A percentile compares a stretch with the other conserved stretches of the same genome.
phyloP scores from a whole-genome alignment of 345 rosid species.

The Pugionium cornutum region DNA sequence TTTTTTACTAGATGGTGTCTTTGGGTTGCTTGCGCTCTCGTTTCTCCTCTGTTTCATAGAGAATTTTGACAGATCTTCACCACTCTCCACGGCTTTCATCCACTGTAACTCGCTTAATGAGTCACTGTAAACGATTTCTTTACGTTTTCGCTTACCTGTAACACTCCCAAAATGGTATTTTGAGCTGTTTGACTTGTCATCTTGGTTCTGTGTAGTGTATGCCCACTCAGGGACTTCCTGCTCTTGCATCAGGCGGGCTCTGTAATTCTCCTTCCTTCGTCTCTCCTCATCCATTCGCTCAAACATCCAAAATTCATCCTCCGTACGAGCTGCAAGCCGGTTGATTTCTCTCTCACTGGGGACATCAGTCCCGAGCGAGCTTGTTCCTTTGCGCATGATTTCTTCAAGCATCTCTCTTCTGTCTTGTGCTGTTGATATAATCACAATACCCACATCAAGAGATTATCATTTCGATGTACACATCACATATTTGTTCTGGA shows the following conservation, averaged over 20 bases:
- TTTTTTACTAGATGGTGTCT: conserved; percentile 34
- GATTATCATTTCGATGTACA: conserved; percentile 2
- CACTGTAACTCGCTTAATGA: conserved; percentile 80
- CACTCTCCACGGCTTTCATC: conserved; percentile 94
- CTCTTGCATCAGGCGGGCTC: conserved; percentile 90
- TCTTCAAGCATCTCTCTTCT: conserved; percentile 92
- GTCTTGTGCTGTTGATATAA: conserved; percentile 77
- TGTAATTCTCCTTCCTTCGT: conserved; percentile 76
- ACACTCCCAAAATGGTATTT: conserved; percentile 50
- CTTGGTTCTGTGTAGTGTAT: conserved; percentile 56
- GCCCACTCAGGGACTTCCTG: conserved; percentile 99
- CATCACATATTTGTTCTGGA: background rate
- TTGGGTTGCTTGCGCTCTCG: conserved; percentile 27
- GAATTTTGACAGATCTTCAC: conserved; percentile 55
- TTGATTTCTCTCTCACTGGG: conserved; percentile 99
- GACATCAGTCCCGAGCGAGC: conserved; percentile 91
- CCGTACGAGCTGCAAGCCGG: conserved; percentile 87
- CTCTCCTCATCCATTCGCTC: conserved; percentile 97
- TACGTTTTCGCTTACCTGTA: conserved; percentile 79
- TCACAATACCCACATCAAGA: conserved; percentile 27
- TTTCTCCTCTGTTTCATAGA: conserved; percentile 51
- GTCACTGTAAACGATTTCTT: conserved; percentile 76
- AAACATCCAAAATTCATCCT: conserved; percentile 85
- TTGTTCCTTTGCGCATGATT: conserved; percentile 96
- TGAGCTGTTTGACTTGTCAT: conserved; percentile 55